phyloP scores from a whole-genome alignment of 2,329 filamentous ascomycete genomes.

The Corinectria fuckeliana region DNA sequence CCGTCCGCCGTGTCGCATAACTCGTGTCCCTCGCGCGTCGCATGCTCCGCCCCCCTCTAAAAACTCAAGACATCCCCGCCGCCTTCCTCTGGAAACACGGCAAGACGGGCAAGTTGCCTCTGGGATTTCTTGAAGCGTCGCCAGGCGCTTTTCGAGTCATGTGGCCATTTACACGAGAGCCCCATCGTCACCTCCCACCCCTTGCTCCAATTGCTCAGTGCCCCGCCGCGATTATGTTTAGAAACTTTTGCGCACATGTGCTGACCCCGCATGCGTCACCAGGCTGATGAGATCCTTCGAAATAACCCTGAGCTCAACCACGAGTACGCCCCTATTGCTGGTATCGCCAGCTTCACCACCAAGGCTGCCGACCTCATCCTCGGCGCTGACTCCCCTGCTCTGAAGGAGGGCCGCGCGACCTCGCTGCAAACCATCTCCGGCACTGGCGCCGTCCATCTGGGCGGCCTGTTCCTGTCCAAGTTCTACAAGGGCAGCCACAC shows the following conservation, averaged over 20 bases:
- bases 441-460: constrained; percentile 92
- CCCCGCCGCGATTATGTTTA: constrained; percentile 13
- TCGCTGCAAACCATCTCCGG: constrained; percentile 96
- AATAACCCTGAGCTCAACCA: constrained; percentile 92
- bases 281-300: constrained; percentile 91
- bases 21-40: constrained; percentile 6
- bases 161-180: constrained; percentile 21
- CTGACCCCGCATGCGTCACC: constrained; percentile 39
- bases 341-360: constrained; percentile 81
- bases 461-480: constrained; percentile 89
- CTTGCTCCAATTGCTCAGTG: constrained; percentile 23
- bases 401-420: constrained; percentile 80
- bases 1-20: constrained; percentile 13
- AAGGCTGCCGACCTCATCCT: constrained; percentile 93
- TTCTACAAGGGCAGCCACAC: constrained; percentile 81
- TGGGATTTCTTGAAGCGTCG: constrained; percentile 13
- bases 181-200: constrained; percentile 22
- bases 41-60: constrained; percentile 13
- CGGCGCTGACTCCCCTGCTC: constrained; percentile 78
- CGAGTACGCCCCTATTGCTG: constrained; percentile 97
- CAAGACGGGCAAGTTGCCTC: constrained; percentile 16
- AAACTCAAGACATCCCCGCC: constrained; percentile 15
- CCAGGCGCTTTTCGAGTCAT: constrained; percentile 31
- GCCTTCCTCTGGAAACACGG: constrained; percentile 1
- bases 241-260: constrained; percentile 18